Percentiles rank a stretch among this genome's conserved stretches.
These are phyloP conservation scores for Tricholoma sp. DNA, from an alignment of 768 basidiomycete genomes.

Conservation along the genomic window DNA sequence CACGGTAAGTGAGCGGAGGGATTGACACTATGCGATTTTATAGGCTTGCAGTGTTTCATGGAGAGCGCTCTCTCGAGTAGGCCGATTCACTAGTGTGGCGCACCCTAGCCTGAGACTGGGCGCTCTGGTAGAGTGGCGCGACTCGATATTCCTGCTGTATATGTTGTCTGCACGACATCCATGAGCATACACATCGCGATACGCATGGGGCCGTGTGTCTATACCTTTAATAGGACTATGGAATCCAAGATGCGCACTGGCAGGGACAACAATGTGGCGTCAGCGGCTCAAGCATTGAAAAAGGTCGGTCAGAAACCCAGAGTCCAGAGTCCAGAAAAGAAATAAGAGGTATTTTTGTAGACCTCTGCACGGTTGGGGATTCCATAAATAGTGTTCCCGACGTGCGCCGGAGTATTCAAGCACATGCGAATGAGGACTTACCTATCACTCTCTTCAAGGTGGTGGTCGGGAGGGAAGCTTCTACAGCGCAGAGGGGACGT, in stretches of 20 bases:
- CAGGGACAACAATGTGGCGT: background rate
- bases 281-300: background rate
- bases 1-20: background rate
- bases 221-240: background rate
- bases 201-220: background rate
- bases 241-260: background rate
- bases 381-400: background rate
- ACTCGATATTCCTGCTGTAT: background rate
- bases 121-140: background rate
- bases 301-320: background rate
- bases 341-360: background rate
- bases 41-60: background rate
- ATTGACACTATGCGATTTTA: background rate
- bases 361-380: background rate
- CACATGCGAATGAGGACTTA: background rate
- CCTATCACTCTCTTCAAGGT: background rate
- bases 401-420: background rate
- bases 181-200: background rate
- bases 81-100: background rate
- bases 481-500: background rate
- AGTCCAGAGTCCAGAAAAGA: background rate
- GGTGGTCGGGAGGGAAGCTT: background rate
- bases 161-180: background rate
- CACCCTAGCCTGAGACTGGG: background rate
- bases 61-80: background rate